Evolutionary conservation across 805 yeast genomes (phyloP), one percentile per base, ranked within the genome.

Genomic region (Candida dendrica): DNA sequence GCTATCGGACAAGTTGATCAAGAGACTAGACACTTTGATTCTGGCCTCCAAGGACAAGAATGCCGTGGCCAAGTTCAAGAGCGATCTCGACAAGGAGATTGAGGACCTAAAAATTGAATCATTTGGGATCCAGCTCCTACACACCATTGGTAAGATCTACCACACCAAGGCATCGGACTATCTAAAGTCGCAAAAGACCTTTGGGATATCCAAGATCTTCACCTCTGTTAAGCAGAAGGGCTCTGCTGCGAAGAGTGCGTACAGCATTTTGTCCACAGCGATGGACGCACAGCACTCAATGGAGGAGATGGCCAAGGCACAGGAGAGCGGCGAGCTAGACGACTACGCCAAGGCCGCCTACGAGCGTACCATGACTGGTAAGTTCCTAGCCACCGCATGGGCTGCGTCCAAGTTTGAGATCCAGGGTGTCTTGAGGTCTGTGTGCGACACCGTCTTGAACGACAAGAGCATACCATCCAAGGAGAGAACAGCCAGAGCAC

Each of bases 361-460:
- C 65, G 96, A 91, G 56, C 75, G 88, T 39, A 66, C 77, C 43
- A 74, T 91, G 47, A 80, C 88, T 42, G 98, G 98, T 19, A 93
- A 91, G 60, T 76, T 93, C 18, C 71, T 93, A 39, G 91, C 93
- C 7, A 89, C 96, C 1, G 95, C 95, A 16, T 93, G 99, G 99
- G 85, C 86, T 18, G 86, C 95, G 33, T 87, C 96, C 17, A 81
- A 84, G 51, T 82, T 79, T 63, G 99, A 93, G 65, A 80, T 90
- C 41, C 81, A 82, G 45, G 72, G 83, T 24, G 81, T 85, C n/a
- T 58, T 85, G 40, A 77, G 93, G 38, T 90, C 83, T 27, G 89
- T 89, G 9, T 86, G 93, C 60, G 93, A 86, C 49, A 72, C 71
- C 45, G 84, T 90, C 6, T 68, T 90, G 36, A 67, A 75, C 46